These are phyloP conservation scores for Cantharellus anzutake DNA, from an alignment of 768 basidiomycete species.

Conservation along the genomic window DNA sequence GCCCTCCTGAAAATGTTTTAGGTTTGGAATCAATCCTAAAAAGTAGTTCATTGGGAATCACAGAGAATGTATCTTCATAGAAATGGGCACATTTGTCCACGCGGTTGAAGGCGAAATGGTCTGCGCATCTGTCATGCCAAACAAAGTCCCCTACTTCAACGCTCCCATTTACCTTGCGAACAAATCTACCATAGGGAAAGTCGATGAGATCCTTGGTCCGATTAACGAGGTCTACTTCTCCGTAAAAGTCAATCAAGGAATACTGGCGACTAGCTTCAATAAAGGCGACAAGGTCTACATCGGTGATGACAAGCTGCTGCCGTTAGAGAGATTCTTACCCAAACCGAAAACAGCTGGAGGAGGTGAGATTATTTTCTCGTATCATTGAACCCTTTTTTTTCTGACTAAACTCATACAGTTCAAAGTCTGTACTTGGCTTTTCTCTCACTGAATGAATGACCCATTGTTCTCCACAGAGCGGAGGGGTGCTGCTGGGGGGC, in stretches of 20 bases:
- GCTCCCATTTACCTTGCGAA: constrained; percentile 95
- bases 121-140: constrained; percentile 61
- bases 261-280: constrained; percentile 90
- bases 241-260: constrained; percentile 90
- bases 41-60: neutral
- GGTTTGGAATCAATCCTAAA: constrained; percentile 26
- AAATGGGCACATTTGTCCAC: constrained; percentile 84
- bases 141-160: constrained; percentile 98
- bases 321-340: constrained; percentile 90
- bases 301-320: constrained; percentile 88
- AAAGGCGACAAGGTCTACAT: constrained; percentile 98
- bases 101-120: constrained; percentile 98
- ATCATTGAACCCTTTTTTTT: constrained; percentile 14
- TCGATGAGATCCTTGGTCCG: constrained; percentile 98
- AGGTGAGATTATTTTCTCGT: constrained; percentile 4
- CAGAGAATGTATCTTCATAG: constrained; percentile 21
- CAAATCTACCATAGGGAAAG: constrained; percentile 88
- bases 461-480: constrained; percentile 21
- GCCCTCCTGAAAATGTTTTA: constrained; percentile 63
- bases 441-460: constrained; percentile 16
- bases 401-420: constrained; percentile 18
- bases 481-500: constrained; percentile 21
- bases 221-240: constrained; percentile 98
- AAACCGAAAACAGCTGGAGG: constrained; percentile 74
- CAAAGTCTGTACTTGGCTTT: constrained; percentile 5